These are phyloP conservation scores for Sarocladiaceae sp. DNA, from an alignment of 2,329 filamentous ascomycete genomes.

Conservation along the genomic window DNA sequence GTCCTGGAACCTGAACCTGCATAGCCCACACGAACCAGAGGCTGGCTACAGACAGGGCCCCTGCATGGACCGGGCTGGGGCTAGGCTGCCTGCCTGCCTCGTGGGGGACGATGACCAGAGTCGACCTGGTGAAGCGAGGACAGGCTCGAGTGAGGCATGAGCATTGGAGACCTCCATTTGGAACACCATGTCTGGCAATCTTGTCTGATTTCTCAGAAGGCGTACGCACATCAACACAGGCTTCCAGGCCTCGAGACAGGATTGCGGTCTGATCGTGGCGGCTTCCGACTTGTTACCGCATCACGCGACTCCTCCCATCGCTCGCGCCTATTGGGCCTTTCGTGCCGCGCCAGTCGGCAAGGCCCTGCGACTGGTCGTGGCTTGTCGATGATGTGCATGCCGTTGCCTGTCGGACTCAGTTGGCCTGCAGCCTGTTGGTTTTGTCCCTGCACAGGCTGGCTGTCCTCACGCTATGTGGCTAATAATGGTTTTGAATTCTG, in stretches of 20 bases:
- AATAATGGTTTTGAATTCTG: no score
- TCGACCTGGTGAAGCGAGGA: no score
- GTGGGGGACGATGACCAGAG: no score
- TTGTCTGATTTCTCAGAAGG: no score
- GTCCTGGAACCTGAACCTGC: constrained; percentile 6
- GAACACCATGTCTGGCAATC: no score
- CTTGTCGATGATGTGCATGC: constrained; percentile 1
- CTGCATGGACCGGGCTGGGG: not conserved
- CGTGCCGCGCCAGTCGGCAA: not conserved
- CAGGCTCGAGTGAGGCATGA: no score
- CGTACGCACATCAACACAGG: no score
- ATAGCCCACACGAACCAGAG: constrained; percentile 6
- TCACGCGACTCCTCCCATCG: not conserved
- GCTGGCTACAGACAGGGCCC: not conserved
- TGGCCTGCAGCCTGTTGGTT: not conserved
- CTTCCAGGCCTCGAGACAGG: no score
- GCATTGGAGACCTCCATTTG: no score
- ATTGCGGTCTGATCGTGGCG: not conserved
- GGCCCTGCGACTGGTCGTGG: not conserved
- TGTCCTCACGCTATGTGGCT: no score
- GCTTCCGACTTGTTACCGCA: not conserved
- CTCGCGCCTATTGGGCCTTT: not conserved
- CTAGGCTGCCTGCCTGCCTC: not conserved
- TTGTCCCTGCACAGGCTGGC: not conserved
- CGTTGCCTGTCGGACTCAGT: not conserved